Percentiles rank a stretch among this genome's conserved stretches.
These are phyloP conservation scores for Hanseniaspora thailandica DNA, from an alignment of 805 yeast genomes.

Conservation along the genomic window DNA sequence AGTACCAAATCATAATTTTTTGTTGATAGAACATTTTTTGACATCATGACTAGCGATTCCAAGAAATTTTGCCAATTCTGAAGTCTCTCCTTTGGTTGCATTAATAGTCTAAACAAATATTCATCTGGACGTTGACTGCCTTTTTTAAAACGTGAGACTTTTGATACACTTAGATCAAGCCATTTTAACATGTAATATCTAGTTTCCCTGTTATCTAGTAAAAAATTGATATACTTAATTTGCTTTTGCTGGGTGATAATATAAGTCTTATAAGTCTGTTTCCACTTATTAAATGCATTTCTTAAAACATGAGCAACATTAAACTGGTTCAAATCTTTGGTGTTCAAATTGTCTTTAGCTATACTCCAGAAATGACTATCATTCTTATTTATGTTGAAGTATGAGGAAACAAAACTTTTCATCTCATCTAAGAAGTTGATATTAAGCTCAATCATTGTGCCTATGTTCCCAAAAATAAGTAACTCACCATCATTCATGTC, in stretches of 20 bases:
- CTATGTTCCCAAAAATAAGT: slow-evolving; percentile 35
- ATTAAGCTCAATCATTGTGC: slow-evolving; percentile 31
- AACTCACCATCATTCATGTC: slow-evolving; percentile 27
- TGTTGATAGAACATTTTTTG: not conserved
- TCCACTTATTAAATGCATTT: slow-evolving; percentile 27
- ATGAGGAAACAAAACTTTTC: not conserved
- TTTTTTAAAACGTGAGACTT: not conserved
- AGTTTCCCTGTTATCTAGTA: slow-evolving; percentile 18
- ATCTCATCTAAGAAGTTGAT: slow-evolving; percentile 24
- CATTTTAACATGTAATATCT: slow-evolving; percentile 24
- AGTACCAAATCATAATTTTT: not conserved
- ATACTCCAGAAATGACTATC: slow-evolving; percentile 4
- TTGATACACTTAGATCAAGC: slow-evolving; percentile 26
- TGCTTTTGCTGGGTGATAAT: slow-evolving; percentile 27
- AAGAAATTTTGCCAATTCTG: slow-evolving; percentile 21
- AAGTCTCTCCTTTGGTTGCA: slow-evolving; percentile 28
- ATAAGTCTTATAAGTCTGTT: slow-evolving; percentile 29
- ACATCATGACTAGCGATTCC: not conserved
- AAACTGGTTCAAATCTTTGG: slow-evolving; percentile 15
- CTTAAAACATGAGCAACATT: slow-evolving; percentile 27
- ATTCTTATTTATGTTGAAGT: slow-evolving; percentile 8
- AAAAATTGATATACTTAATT: slow-evolving; percentile 21
- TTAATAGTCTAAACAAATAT: slow-evolving; percentile 26
- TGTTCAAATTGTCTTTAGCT: slow-evolving; percentile 16
- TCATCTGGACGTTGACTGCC: slow-evolving; percentile 22